phyloP scores from a whole-genome alignment of 2,329 filamentous ascomycete species.

The Eurotiales sp. region DNA sequence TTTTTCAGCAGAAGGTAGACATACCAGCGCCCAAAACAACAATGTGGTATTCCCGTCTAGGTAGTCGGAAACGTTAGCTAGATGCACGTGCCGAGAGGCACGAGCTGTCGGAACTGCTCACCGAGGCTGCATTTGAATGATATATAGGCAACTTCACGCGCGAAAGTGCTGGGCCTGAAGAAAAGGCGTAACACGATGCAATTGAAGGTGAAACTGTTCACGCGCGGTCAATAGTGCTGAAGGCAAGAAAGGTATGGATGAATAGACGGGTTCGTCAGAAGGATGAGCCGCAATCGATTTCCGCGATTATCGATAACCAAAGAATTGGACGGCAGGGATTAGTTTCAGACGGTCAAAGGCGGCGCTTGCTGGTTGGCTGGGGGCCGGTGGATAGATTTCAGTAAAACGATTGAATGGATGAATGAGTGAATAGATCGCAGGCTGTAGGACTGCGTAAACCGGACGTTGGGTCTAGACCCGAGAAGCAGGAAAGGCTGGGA shows the following conservation, averaged over 20 bases:
- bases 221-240: neutral
- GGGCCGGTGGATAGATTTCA: too few species aligned
- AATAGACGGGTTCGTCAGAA: too few species aligned
- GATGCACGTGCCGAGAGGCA: neutral
- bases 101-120: conserved; percentile 1
- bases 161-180: too few species aligned
- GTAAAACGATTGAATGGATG: too few species aligned
- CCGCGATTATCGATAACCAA: too few species aligned
- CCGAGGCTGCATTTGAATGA: conserved; percentile 12
- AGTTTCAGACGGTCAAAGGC: too few species aligned
- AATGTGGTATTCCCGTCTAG: conserved; percentile 73
- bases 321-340: too few species aligned
- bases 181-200: neutral
- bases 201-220: neutral
- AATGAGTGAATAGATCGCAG: neutral
- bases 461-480: too few species aligned
- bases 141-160: too few species aligned
- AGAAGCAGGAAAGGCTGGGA: neutral
- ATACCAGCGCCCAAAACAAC: conserved; percentile 76
- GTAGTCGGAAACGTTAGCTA: neutral
- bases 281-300: too few species aligned
- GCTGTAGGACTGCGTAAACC: neutral
- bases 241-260: too few species aligned
- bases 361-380: too few species aligned
- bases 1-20: conserved; percentile 13